These are phyloP conservation scores for Takakia lepidozioides DNA, from an alignment of 225 moss, liverwort and hornwort species.

Conservation along the genomic window DNA sequence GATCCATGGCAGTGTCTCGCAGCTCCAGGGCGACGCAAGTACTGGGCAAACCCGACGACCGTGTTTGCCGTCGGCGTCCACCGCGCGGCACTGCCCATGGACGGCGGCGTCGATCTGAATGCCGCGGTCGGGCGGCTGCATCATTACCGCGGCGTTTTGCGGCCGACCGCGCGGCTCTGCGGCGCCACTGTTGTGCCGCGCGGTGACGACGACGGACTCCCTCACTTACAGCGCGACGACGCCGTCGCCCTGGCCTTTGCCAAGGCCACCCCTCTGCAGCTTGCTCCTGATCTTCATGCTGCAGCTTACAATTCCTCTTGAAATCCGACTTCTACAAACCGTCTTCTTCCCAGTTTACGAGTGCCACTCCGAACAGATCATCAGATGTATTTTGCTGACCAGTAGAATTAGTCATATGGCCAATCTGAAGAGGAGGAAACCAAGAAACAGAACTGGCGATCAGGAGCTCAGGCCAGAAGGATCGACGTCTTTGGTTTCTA, in stretches of 20 bases:
- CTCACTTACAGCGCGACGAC: slow-evolving; percentile 12
- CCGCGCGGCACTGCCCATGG: slow-evolving; percentile 13
- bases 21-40: slow-evolving; percentile 37
- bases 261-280: too few relatives aligned
- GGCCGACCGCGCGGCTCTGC: slow-evolving; percentile 5
- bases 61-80: slow-evolving; percentile 41
- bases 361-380: too few relatives aligned
- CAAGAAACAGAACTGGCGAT: too few relatives aligned
- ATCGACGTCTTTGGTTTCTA: too few relatives aligned
- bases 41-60: slow-evolving; percentile 32
- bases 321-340: too few relatives aligned
- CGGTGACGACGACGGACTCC: neutral
- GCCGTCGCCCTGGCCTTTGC: slow-evolving; percentile 13
- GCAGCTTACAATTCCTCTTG: too few relatives aligned
- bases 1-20: slow-evolving; percentile 39
- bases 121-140: slow-evolving; percentile 31
- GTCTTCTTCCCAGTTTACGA: too few relatives aligned
- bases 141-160: slow-evolving; percentile 37
- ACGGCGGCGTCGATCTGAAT: slow-evolving; percentile 28
- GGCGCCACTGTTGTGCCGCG: neutral
- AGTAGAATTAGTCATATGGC: too few relatives aligned
- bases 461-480: too few relatives aligned
- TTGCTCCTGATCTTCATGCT: too few relatives aligned
- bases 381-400: too few relatives aligned
- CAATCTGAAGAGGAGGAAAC: too few relatives aligned